Percentiles rank a stretch among this genome's conserved stretches.
phyloP scores from a whole-genome alignment of 768 basidiomycete species.

The Agrocybe praecox region DNA sequence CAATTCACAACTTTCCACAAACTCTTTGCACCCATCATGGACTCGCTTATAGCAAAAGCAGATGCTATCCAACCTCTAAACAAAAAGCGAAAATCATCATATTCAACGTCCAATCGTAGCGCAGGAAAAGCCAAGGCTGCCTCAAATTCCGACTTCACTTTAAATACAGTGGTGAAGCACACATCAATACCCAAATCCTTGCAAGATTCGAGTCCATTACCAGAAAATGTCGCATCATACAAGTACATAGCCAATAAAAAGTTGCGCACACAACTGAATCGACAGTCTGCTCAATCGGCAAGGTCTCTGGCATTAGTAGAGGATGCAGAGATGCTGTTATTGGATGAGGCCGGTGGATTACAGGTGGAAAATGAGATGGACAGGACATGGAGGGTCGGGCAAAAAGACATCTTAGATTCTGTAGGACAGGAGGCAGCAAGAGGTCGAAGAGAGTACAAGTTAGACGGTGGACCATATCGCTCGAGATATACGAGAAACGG shows the following conservation, averaged over 20 bases:
- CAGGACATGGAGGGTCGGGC: conserved; percentile 85
- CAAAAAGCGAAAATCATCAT: conserved; percentile 44
- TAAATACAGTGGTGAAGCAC: conserved; percentile 55
- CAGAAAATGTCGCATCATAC: conserved; percentile 51
- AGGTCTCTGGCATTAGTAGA: conserved; percentile 62
- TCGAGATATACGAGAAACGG: conserved; percentile 91
- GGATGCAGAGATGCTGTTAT: conserved; percentile 73
- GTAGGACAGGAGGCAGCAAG: conserved; percentile 76
- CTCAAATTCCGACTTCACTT: conserved; percentile 47
- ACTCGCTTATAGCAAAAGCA: conserved; percentile 72
- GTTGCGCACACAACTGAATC: conserved; percentile 67
- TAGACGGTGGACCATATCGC: conserved; percentile 87
- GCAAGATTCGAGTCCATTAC: conserved; percentile 47
- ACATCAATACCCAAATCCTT: conserved; percentile 75
- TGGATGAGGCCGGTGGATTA: conserved; percentile 72
- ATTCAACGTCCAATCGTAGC: conserved; percentile 13
- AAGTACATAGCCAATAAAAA: conserved; percentile 74
- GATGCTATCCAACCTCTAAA: conserved; percentile 52
- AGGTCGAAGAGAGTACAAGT: conserved; percentile 75
- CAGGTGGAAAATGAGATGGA: conserved; percentile 82
- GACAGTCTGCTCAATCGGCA: conserved; percentile 63
- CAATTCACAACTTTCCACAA: neutral
- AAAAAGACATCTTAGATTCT: conserved; percentile 70
- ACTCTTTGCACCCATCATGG: conserved; percentile 45
- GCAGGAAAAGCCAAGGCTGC: conserved; percentile 27